Evolutionary conservation across 1,284 basidiomycete species (phyloP), one percentile per base, ranked within the genome.

Genomic region (Acaromyces ingoldii): DNA sequence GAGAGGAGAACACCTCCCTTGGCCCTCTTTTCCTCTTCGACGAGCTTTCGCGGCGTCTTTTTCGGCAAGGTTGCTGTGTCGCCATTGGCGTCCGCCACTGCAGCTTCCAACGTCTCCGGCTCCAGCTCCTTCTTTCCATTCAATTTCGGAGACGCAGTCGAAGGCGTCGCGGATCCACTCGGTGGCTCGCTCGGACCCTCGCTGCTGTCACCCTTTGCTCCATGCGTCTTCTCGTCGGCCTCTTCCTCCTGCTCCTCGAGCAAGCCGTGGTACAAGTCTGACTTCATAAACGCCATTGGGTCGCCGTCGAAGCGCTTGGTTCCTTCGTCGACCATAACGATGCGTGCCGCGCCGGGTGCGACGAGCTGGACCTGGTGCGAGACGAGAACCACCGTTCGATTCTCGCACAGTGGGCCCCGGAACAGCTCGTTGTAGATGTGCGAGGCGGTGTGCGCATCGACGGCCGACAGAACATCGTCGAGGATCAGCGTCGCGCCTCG

Each of bases 311-410:
- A 30, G 26, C 10, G 15, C 2, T 45, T 41, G n/a, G 22, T 26
- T 9, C 55, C 51, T 1, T 22, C 52, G 0, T 76, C 29, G 72
- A 76, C 60, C 39, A 55, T 59, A 24, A 67, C 55, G n/a, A 73
- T 65, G 28, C 56, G 53, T 0, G 58, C 58, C 9, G 55, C 50
- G 21, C 46, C 30, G 10, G 57, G 51, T 15, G 53, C 45, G 13
- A 73, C 60, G 2, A 66, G 46, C 28, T 61, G 57, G 15, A 68
- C 62, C 24, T 70, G 64, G 51, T 90, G 88, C 0, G 86, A 88
- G 29, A 88, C 86, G 15, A 90, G 78, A 17, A 90, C 79, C 15
- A 87, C 79, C 0, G 86, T 88, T 37, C 84, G 81, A 33, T 78
- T 75, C 0, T 81, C 79, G 1, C 67, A 49, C 15, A 73, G 56